These are phyloP conservation scores for Epichloe hybrida DNA, from an alignment of 2,329 filamentous ascomycete species.

Conservation along the genomic window DNA sequence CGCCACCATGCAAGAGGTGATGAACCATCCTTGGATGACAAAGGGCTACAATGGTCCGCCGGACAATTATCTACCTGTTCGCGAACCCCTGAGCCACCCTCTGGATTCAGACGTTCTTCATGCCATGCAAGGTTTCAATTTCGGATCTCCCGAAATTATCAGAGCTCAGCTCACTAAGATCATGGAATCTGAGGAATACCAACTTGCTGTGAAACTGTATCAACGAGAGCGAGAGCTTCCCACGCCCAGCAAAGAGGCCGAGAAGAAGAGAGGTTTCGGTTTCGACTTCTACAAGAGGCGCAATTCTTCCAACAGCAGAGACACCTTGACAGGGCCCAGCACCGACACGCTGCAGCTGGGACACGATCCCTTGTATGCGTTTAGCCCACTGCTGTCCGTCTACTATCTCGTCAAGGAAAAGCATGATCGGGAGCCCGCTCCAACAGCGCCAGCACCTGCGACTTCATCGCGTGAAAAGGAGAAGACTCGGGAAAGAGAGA, in stretches of 20 bases:
- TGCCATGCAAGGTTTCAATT: constrained; percentile 97
- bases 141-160: constrained; percentile 77
- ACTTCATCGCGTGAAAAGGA: neutral
- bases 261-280: constrained; percentile 73
- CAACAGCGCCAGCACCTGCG: constrained; percentile 35
- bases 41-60: constrained; percentile 80
- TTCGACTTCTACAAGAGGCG: constrained; percentile 96
- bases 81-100: constrained; percentile 75
- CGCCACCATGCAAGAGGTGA: constrained; percentile 78
- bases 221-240: constrained; percentile 51
- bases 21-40: constrained; percentile 90
- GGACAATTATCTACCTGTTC: constrained; percentile 73
- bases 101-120: constrained; percentile 72
- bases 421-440: constrained; percentile 57
- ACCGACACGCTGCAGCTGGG: constrained; percentile 72
- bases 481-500: constrained; percentile 1
- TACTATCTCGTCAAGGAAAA: constrained; percentile 97
- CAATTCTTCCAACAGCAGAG: constrained; percentile 77
- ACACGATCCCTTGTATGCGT: constrained; percentile 82
- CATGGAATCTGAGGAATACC: constrained; percentile 91
- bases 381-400: constrained; percentile 79
- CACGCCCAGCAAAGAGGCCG: constrained; percentile 47
- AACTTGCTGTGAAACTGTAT: constrained; percentile 61
- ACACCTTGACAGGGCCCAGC: constrained; percentile 75
- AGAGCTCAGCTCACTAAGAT: constrained; percentile 66